Conservation (phyloP, 2,329 filamentous ascomycete species). For the Emmonsia crescens region DNA sequence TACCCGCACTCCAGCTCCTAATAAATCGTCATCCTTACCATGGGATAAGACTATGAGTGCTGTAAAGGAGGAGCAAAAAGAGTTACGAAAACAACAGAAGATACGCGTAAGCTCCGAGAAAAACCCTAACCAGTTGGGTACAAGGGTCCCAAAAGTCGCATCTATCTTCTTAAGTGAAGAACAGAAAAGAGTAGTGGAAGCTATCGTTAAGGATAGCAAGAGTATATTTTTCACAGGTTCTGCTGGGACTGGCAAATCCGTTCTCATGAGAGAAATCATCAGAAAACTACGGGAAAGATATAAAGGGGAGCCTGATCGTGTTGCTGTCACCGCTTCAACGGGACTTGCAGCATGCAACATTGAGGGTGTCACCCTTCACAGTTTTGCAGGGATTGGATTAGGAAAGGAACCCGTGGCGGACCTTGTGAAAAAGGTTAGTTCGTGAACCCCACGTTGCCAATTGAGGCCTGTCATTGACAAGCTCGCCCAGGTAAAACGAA, state of each 20-base stretch:
- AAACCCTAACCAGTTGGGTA: slow-evolving; percentile 17
- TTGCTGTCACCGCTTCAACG: slow-evolving; percentile 91
- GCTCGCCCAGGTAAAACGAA: slow-evolving; percentile 56
- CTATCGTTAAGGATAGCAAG: slow-evolving; percentile 68
- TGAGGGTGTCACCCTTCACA: slow-evolving; percentile 88
- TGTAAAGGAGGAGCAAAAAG: slow-evolving; percentile 67
- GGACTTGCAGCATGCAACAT: slow-evolving; percentile 95
- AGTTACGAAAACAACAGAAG: slow-evolving; percentile 50
- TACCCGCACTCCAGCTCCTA: slow-evolving; percentile 34
- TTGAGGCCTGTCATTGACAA: background rate
- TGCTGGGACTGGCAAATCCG: slow-evolving; percentile 92
- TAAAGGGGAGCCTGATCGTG: slow-evolving; percentile 62
- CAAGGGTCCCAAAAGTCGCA: slow-evolving; percentile 29
- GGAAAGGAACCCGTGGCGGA: slow-evolving; percentile 77
- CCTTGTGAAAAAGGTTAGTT: slow-evolving; percentile 61
- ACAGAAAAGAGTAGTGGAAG: slow-evolving; percentile 69
- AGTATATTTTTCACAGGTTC: slow-evolving; percentile 98
- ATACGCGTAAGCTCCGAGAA: slow-evolving; percentile 35
- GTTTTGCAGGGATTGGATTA: slow-evolving; percentile 87
- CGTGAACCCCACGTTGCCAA: slow-evolving; percentile 11
- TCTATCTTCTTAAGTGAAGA: slow-evolving; percentile 70
- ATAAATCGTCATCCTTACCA: slow-evolving; percentile 35
- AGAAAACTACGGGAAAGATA: slow-evolving; percentile 66
- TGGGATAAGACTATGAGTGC: slow-evolving; percentile 69
- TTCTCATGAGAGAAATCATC: slow-evolving; percentile 88